Percentiles rank a stretch among this genome's conserved stretches.
phyloP scores from a whole-genome alignment of 2,329 filamentous ascomycete species.

The Penicillium brasilianum region DNA sequence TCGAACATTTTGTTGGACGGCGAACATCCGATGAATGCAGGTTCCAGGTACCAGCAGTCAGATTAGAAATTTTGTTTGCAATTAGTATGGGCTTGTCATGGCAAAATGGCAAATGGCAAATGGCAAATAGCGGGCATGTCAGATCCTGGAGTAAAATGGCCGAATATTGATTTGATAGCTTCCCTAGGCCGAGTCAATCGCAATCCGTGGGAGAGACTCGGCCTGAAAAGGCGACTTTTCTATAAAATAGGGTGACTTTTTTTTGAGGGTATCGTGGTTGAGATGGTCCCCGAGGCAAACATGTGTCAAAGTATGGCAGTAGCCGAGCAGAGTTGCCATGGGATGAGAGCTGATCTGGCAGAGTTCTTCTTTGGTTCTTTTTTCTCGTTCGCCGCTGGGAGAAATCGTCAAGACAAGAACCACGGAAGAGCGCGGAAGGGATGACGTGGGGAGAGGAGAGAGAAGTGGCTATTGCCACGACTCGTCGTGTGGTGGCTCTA shows the following conservation, averaged over 20 bases:
- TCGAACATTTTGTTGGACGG: neutral
- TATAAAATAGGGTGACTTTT: neutral
- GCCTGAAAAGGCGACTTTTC: neutral
- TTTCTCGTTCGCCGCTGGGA: neutral
- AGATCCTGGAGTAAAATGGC: neutral
- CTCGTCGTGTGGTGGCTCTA: neutral
- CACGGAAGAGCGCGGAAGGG: constrained; percentile 18
- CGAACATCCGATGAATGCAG: constrained; percentile 1
- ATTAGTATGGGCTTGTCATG: neutral
- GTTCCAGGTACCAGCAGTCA: constrained; percentile 1
- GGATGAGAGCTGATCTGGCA: neutral
- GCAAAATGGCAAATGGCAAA: neutral
- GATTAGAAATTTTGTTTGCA: constrained; percentile 1
- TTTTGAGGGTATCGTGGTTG: neutral
- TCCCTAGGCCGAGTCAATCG: neutral
- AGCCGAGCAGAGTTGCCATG: constrained; percentile 15
- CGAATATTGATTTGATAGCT: constrained; percentile 3
- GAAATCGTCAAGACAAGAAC: constrained; percentile 16
- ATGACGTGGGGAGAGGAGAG: constrained; percentile 21
- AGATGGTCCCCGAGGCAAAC: neutral
- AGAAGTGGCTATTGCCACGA: constrained; percentile 3
- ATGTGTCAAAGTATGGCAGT: constrained; percentile 2
- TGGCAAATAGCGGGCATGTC: constrained; percentile 2
- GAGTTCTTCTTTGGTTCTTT: neutral
- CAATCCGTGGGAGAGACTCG: neutral